Percentiles rank a stretch among this genome's conserved stretches.
Conservation (phyloP, 1,139 yeast species). For the Kazachstania sp. region DNA sequence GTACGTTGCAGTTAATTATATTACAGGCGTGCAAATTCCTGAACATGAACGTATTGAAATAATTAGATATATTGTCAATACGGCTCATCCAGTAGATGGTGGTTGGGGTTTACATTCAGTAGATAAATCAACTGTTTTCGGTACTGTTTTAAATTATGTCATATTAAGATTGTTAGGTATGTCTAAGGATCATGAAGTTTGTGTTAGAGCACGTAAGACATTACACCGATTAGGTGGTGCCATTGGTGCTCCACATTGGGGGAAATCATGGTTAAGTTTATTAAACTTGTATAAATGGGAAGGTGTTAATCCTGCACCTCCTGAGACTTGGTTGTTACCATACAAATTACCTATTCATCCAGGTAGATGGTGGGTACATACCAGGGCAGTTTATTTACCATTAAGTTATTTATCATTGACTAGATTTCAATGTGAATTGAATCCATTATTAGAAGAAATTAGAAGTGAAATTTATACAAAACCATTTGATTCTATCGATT, state of each 20-base stretch:
- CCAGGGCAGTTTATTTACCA: slow-evolving; percentile 84
- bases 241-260: slow-evolving; percentile 91
- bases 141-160: slow-evolving; percentile 84
- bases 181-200: slow-evolving; percentile 63
- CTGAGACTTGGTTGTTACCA: slow-evolving; percentile 89
- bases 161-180: slow-evolving; percentile 70
- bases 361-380: slow-evolving; percentile 98
- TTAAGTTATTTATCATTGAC: slow-evolving; percentile 70
- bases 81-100: slow-evolving; percentile 97
- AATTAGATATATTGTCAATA: slow-evolving; percentile 74
- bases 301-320: slow-evolving; percentile 97
- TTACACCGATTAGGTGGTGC: slow-evolving; percentile 81
- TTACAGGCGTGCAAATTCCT: slow-evolving; percentile 60
- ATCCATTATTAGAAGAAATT: slow-evolving; percentile 54
- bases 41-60: slow-evolving; percentile 60
- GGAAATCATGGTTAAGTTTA: slow-evolving; percentile 80
- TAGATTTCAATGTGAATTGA: slow-evolving; percentile 48
- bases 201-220: slow-evolving; percentile 68
- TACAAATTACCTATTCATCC: slow-evolving; percentile 80
- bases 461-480: slow-evolving; percentile 68
- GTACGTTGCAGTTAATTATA: slow-evolving; percentile 66
- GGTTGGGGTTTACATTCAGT: slow-evolving; percentile 96
- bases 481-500: slow-evolving; percentile 62
- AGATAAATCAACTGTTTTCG: slow-evolving; percentile 92
- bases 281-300: slow-evolving; percentile 85